Evolutionary conservation across 768 basidiomycete genomes (phyloP).

Genomic region (Leccinum rimulosum): DNA sequence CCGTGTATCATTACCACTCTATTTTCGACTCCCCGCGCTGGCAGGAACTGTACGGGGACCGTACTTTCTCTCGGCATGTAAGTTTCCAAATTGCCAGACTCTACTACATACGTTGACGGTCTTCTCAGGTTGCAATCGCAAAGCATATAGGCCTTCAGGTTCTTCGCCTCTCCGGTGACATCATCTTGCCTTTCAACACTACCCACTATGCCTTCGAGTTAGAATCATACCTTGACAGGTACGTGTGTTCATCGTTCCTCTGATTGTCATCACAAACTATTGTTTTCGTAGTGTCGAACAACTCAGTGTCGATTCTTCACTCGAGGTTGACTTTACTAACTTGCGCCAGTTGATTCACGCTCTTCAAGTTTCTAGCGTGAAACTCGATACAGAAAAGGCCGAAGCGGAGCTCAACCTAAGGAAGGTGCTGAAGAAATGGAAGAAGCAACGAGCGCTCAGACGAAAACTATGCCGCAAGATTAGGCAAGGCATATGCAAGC

Average conservation of each 20-base stretch:
- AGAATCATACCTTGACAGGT: slow-evolving; percentile 58
- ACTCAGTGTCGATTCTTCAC: slow-evolving; percentile 19
- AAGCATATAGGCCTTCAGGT: slow-evolving; percentile 62
- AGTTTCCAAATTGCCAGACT: slow-evolving; percentile 15
- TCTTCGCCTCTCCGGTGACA: slow-evolving; percentile 58
- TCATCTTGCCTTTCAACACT: slow-evolving; percentile 71
- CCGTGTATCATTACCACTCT: slow-evolving; percentile 74
- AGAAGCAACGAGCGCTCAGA: slow-evolving; percentile 35
- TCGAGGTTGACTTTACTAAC: slow-evolving; percentile 40
- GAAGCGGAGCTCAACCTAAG: slow-evolving; percentile 39
- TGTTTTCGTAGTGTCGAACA: slow-evolving; percentile 28
- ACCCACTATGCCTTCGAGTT: slow-evolving; percentile 73
- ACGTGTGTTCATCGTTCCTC: slow-evolving; percentile 14
- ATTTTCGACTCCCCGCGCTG: slow-evolving; percentile 71
- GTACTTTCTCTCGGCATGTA: slow-evolving; percentile 72
- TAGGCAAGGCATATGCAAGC: slow-evolving; percentile 32
- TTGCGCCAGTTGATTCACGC: slow-evolving; percentile 46
- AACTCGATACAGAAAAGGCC: slow-evolving; percentile 58
- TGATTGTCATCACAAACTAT: background rate
- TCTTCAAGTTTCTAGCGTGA: slow-evolving; percentile 50
- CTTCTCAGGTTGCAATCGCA: slow-evolving; percentile 59
- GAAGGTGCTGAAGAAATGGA: too few relatives aligned
- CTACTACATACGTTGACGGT: too few relatives aligned
- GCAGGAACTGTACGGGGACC: slow-evolving; percentile 76
- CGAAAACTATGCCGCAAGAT: slow-evolving; percentile 4